These are phyloP conservation scores for Pterocarpus santalinus DNA, from an alignment of 306 rosid genomes.

Conservation along the genomic window DNA sequence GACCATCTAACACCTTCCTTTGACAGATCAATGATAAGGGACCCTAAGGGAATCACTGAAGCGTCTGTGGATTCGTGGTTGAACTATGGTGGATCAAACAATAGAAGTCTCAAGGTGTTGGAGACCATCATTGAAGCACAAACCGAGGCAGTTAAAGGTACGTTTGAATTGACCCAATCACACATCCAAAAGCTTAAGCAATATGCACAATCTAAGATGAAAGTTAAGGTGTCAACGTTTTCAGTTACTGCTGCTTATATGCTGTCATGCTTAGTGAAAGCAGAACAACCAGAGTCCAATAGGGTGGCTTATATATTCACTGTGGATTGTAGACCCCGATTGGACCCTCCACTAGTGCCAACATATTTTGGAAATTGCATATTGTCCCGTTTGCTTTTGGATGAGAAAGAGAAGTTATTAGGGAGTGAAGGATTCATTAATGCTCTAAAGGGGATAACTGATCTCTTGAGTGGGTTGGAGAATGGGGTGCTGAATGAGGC, in stretches of 20 bases:
- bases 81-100: conserved; percentile 25
- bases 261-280: conserved; percentile 39
- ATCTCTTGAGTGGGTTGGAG: conserved; percentile 9
- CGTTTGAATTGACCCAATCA: conserved; percentile 44
- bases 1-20: conserved; percentile 53
- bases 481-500: conserved; percentile 31
- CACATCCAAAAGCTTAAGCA: conserved; percentile 44
- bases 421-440: conserved; percentile 40
- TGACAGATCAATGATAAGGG: conserved; percentile 55
- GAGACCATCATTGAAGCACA: neutral
- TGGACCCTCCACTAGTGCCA: conserved; percentile 36
- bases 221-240: conserved; percentile 47
- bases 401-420: neutral
- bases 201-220: conserved; percentile 3
- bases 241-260: conserved; percentile 48
- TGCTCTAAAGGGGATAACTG: conserved; percentile 37
- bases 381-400: neutral
- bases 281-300: neutral
- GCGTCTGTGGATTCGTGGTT: conserved; percentile 37
- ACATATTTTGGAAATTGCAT: conserved; percentile 66
- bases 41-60: conserved; percentile 43
- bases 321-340: conserved; percentile 56
- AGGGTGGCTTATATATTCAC: conserved; percentile 7
- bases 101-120: conserved; percentile 44
- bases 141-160: conserved; percentile 40